Evolutionary conservation across 345 rosid genomes (phyloP).

Genomic region (Camelina neglecta): DNA sequence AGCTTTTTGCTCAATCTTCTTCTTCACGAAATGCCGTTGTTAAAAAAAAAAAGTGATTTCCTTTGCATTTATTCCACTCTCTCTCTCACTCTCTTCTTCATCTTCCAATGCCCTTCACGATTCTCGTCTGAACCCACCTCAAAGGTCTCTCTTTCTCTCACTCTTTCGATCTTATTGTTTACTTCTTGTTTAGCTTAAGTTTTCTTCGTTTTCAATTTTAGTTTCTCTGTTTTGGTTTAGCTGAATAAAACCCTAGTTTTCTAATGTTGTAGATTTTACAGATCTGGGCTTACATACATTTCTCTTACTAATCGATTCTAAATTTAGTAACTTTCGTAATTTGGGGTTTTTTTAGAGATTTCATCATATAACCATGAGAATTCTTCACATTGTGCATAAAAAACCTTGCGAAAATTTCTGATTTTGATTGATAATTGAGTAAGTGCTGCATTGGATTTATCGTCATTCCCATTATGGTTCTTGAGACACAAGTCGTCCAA

Average conservation of each 20-base stretch:
- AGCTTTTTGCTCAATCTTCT: constrained; percentile 40
- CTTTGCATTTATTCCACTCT: constrained; percentile 39
- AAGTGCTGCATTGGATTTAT: constrained; percentile 25
- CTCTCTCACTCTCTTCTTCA: constrained; percentile 28
- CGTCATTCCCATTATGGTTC: constrained; percentile 9
- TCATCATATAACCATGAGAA: neutral
- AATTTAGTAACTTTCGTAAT: constrained; percentile 23
- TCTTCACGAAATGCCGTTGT: constrained; percentile 49
- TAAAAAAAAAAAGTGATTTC: constrained; percentile 22
- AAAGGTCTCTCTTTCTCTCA: constrained; percentile 28
- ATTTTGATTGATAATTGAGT: constrained; percentile 26
- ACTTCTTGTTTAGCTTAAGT: neutral
- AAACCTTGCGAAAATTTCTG: constrained; percentile 6
- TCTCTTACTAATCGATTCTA: neutral
- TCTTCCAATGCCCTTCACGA: constrained; percentile 5
- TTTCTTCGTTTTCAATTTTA: neutral
- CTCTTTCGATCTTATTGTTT: constrained; percentile 15
- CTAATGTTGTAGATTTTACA: constrained; percentile 18
- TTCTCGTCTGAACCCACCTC: constrained; percentile 33
- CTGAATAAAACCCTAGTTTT: constrained; percentile 41
- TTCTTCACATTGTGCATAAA: constrained; percentile 1
- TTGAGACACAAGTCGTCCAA: neutral
- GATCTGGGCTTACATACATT: constrained; percentile 35
- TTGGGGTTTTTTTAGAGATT: constrained; percentile 16
- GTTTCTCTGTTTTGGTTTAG: constrained; percentile 12